Percentiles rank a stretch among this genome's conserved stretches.
These are phyloP conservation scores for Globisporangium cystogenes DNA, from an alignment of 352 stramenopile species.

Conservation along the genomic window DNA sequence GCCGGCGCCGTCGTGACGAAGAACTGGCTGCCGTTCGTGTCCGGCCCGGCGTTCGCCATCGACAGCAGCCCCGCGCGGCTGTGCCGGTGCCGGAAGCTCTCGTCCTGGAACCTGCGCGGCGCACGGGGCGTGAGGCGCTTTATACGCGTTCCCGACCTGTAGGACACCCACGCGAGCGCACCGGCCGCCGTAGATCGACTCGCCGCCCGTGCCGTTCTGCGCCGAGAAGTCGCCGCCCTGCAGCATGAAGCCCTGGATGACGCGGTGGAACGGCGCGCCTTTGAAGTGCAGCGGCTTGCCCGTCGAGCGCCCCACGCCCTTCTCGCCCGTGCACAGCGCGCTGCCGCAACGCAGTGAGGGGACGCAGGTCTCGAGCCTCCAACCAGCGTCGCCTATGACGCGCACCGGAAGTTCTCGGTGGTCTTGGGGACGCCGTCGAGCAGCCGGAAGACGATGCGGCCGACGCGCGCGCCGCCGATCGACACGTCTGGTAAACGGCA, in stretches of 20 bases:
- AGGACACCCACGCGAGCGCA: constrained; percentile 1
- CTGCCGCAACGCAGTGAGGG: too few relatives aligned
- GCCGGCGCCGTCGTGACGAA: constrained; percentile 85
- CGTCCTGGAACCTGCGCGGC: constrained; percentile 78
- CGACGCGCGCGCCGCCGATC: constrained; percentile 77
- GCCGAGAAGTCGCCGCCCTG: constrained; percentile 78
- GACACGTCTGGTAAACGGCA: constrained; percentile 92
- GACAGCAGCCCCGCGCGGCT: constrained; percentile 90
- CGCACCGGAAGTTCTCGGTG: constrained; percentile 65
- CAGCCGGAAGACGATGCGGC: constrained; percentile 62
- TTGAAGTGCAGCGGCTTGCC: constrained; percentile 59
- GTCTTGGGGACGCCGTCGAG: constrained; percentile 50
- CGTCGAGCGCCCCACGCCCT: constrained; percentile 53
- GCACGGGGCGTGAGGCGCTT: too few relatives aligned
- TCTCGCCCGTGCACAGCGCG: constrained; percentile 62
- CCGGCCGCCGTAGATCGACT: constrained; percentile 77
- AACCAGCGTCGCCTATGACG: too few relatives aligned
- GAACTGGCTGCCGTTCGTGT: constrained; percentile 83
- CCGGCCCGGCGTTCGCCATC: constrained; percentile 90
- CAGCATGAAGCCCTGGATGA: constrained; percentile 87
- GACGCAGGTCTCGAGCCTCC: too few relatives aligned
- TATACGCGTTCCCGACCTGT: too few relatives aligned
- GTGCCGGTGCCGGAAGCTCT: constrained; percentile 95
- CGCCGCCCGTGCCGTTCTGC: constrained; percentile 73
- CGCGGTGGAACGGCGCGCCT: constrained; percentile 68